Conservation (phyloP, 441 rosid species). For the Euphorbia celastroides region DNA sequence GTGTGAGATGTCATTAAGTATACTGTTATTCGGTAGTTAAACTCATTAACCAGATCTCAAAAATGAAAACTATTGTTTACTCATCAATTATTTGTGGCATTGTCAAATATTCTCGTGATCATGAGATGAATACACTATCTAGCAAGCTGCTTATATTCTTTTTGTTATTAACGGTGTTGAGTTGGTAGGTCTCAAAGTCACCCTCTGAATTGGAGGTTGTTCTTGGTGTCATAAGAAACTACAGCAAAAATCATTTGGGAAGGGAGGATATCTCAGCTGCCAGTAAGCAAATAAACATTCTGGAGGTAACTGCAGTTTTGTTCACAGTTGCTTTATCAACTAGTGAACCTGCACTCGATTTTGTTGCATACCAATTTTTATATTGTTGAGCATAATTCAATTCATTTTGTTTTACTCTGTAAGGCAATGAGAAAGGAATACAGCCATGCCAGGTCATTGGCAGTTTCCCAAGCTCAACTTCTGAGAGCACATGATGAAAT, state of each 20-base stretch:
- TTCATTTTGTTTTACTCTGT: constrained; percentile 14
- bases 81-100: neutral
- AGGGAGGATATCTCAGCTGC: constrained; percentile 52
- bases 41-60: neutral
- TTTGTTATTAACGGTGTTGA: too few species aligned
- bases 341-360: too few species aligned
- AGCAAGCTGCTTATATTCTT: neutral
- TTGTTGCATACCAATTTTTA: constrained; percentile 13
- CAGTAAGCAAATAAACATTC: constrained; percentile 62
- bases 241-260: constrained; percentile 59
- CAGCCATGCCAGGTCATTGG: constrained; percentile 70
- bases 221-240: constrained; percentile 76
- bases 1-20: neutral
- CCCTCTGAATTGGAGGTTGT: constrained; percentile 82
- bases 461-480: constrained; percentile 79
- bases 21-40: neutral
- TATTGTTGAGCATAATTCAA: constrained; percentile 16
- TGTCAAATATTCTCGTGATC: neutral
- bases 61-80: neutral
- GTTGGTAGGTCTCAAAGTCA: constrained; percentile 66
- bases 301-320: constrained; percentile 53
- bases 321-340: constrained; percentile 15
- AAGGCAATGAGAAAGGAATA: constrained; percentile 94
- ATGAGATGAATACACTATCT: neutral
- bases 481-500: constrained; percentile 87